Conservation (phyloP, 2,329 filamentous ascomycete genomes). For the Aspergillus tubingensis region DNA sequence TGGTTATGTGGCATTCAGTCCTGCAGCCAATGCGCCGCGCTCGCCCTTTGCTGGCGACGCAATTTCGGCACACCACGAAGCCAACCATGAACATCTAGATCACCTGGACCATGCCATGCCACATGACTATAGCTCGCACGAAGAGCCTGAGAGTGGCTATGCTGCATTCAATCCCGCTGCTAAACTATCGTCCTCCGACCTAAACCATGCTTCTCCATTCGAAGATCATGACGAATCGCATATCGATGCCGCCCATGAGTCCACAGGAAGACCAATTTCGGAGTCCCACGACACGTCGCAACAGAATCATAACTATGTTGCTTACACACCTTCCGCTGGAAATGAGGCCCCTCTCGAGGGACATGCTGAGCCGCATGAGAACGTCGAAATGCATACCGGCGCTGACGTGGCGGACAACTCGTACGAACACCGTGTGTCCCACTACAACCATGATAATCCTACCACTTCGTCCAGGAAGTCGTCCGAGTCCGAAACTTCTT, state of each 20-base stretch:
- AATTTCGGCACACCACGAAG: no score
- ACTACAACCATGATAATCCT: not conserved
- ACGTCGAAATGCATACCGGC: not conserved
- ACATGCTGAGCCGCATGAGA: not conserved
- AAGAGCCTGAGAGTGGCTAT: not conserved
- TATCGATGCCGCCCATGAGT: not conserved
- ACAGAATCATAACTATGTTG: not conserved
- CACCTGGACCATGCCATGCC: no score
- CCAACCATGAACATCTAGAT: no score
- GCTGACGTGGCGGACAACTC: not conserved
- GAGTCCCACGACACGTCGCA: not conserved
- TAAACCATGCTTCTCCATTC: not conserved
- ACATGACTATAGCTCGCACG: no score
- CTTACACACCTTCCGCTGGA: not conserved
- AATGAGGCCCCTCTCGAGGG: not conserved
- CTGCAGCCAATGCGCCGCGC: not conserved
- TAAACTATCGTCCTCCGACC: not conserved
- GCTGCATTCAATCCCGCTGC: slow-evolving; percentile 25
- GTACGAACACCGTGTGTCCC: not conserved
- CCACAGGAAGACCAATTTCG: not conserved
- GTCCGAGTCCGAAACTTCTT: not conserved
- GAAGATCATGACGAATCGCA: not conserved
- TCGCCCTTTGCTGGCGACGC: no score
- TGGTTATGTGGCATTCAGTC: slow-evolving; percentile 1
- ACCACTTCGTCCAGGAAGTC: not conserved